Conservation (phyloP, 1,284 basidiomycete species). For the Cutaneotrichosporon cavernicola region DNA sequence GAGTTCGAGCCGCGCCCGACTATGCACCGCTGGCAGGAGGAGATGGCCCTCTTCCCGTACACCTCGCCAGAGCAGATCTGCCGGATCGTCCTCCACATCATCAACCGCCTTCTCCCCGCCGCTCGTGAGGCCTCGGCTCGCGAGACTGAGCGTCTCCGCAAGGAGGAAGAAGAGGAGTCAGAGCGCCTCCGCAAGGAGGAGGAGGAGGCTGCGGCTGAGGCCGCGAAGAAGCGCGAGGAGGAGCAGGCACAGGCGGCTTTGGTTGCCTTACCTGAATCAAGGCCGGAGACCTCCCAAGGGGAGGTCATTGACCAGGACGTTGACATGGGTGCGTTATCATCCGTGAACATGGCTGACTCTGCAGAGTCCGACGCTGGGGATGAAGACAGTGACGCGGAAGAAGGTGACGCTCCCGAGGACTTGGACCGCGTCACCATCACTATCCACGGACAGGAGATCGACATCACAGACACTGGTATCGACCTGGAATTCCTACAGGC, state of each 20-base stretch:
- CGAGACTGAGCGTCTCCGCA: slow-evolving; percentile 44
- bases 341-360: slow-evolving; percentile 48
- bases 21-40: slow-evolving; percentile 85
- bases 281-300: slow-evolving; percentile 59
- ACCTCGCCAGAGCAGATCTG: slow-evolving; percentile 70
- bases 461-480: slow-evolving; percentile 98
- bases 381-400: slow-evolving; percentile 18
- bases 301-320: slow-evolving; percentile 62
- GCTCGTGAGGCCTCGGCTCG: slow-evolving; percentile 59
- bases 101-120: slow-evolving; percentile 75
- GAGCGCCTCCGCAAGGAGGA: slow-evolving; percentile 24
- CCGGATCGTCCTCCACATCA: slow-evolving; percentile 71
- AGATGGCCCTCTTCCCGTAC: slow-evolving; percentile 76
- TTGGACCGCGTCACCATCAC: slow-evolving; percentile 68
- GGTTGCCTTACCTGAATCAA: slow-evolving; percentile 50
- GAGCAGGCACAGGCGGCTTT: slow-evolving; percentile 26
- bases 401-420: slow-evolving; percentile 4
- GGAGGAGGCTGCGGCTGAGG: slow-evolving; percentile 30
- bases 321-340: slow-evolving; percentile 60
- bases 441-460: slow-evolving; percentile 89
- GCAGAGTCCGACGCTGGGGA: slow-evolving; percentile 41
- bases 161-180: slow-evolving; percentile 39
- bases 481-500: slow-evolving; percentile 98
- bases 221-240: slow-evolving; percentile 25
- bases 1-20: slow-evolving; percentile 69